A percentile compares a stretch with the other conserved stretches of the same genome.
phyloP scores from a whole-genome alignment of 2,329 filamentous ascomycete genomes.

The Pyricularia sp. region DNA sequence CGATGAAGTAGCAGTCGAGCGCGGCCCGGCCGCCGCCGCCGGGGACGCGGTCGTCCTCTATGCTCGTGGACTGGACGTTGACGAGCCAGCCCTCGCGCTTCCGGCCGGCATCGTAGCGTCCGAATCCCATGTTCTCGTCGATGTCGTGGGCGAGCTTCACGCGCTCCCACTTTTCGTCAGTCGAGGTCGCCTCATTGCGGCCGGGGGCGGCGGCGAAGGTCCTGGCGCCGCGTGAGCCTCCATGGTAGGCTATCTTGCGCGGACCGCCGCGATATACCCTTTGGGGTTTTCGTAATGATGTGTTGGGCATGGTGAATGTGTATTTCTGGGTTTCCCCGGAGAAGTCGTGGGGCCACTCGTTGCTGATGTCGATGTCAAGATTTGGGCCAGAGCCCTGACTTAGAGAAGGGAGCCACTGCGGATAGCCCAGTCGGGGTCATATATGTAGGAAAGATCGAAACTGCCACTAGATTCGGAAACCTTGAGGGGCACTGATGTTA shows the following conservation, averaged over 20 bases:
- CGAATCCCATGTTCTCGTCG: constrained; percentile 92
- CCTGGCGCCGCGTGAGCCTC: constrained; percentile 55
- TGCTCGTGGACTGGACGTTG: constrained; percentile 83
- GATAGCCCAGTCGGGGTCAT: not conserved
- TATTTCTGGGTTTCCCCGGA: not conserved
- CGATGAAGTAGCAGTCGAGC: constrained; percentile 95
- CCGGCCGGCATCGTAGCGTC: constrained; percentile 79
- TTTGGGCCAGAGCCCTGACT: not conserved
- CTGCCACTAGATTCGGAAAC: not conserved
- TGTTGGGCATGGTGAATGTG: constrained; percentile 43
- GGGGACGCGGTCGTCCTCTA: constrained; percentile 76
- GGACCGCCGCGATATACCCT: constrained; percentile 56
- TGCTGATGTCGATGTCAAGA: not conserved
- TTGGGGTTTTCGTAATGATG: constrained; percentile 45
- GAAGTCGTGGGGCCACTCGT: not conserved
- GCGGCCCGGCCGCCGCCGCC: constrained; percentile 83
- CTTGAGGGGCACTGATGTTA: not conserved
- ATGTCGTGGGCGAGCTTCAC: constrained; percentile 76
- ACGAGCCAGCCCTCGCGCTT: constrained; percentile 82
- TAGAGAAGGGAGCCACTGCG: not conserved
- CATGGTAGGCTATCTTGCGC: constrained; percentile 64
- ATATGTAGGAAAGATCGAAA: not conserved
- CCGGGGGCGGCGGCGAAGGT: constrained; percentile 70
- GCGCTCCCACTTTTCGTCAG: constrained; percentile 87
- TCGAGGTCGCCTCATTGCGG: constrained; percentile 75